A percentile compares a stretch with the other conserved stretches of the same genome.
Conservation (phyloP, 1,139 yeast genomes). For the Hanseniaspora gamundiae region DNA sequence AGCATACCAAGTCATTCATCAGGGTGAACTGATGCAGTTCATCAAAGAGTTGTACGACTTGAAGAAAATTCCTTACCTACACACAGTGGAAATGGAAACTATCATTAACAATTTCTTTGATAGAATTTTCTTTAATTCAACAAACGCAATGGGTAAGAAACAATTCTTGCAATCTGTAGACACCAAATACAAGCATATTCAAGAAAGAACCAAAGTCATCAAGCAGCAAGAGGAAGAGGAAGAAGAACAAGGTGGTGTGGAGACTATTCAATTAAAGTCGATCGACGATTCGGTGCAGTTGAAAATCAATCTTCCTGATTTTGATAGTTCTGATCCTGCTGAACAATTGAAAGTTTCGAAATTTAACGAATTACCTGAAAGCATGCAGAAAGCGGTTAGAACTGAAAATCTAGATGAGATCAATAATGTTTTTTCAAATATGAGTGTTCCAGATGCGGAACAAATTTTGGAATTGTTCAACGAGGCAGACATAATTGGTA, state of each 20-base stretch:
- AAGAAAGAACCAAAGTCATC: slow-evolving; percentile 58
- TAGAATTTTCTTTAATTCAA: slow-evolving; percentile 39
- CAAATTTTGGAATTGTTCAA: slow-evolving; percentile 59
- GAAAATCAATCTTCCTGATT: slow-evolving; percentile 57
- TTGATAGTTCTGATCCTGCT: slow-evolving; percentile 29
- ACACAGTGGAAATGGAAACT: slow-evolving; percentile 30
- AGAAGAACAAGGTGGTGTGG: slow-evolving; percentile 38
- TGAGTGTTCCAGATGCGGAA: slow-evolving; percentile 75
- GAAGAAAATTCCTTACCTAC: slow-evolving; percentile 14
- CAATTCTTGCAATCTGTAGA: slow-evolving; percentile 43
- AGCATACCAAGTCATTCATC: slow-evolving; percentile 60
- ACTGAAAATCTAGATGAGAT: slow-evolving; percentile 65
- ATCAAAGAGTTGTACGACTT: slow-evolving; percentile 43
- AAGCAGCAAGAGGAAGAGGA: slow-evolving; percentile 28
- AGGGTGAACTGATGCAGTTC: slow-evolving; percentile 72
- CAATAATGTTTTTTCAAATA: slow-evolving; percentile 69
- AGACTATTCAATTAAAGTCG: slow-evolving; percentile 78
- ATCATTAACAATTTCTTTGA: slow-evolving; percentile 62
- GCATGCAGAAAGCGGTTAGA: slow-evolving; percentile 65
- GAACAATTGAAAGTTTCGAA: slow-evolving; percentile 39
- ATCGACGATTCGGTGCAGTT: slow-evolving; percentile 76
- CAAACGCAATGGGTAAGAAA: slow-evolving; percentile 41
- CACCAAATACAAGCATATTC: slow-evolving; percentile 73
- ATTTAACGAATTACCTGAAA: slow-evolving; percentile 45
- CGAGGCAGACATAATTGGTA: slow-evolving; percentile 73